These are phyloP conservation scores for Ceratocystis albifundus DNA, from an alignment of 2,329 filamentous ascomycete species.

Conservation along the genomic window DNA sequence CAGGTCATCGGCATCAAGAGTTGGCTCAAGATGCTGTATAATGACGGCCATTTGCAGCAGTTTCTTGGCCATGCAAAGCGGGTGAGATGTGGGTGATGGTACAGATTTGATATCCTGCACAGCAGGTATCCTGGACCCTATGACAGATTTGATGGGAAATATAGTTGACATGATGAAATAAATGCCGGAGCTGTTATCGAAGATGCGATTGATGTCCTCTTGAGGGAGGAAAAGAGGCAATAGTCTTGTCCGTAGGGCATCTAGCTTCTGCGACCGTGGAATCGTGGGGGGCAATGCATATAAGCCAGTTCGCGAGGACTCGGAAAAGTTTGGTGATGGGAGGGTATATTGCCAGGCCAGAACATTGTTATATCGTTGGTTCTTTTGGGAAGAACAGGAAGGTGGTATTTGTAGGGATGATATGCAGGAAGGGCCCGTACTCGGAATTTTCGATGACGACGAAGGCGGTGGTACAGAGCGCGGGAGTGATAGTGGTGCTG, in stretches of 20 bases:
- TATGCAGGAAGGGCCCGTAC: background rate
- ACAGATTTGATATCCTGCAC: constrained; percentile 29
- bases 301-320: constrained; percentile 2
- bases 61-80: constrained; percentile 37
- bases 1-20: constrained; percentile 28
- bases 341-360: constrained; percentile 18
- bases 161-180: constrained; percentile 29
- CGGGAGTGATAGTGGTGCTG: background rate
- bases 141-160: constrained; percentile 28
- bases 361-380: constrained; percentile 7
- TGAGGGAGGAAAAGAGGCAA: constrained; percentile 31
- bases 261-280: constrained; percentile 22
- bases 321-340: constrained; percentile 17
- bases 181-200: constrained; percentile 26
- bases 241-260: constrained; percentile 18
- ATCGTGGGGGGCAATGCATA: constrained; percentile 9
- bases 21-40: constrained; percentile 37
- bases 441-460: background rate
- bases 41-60: constrained; percentile 38
- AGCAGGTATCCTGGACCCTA: constrained; percentile 26
- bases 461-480: background rate
- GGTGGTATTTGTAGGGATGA: constrained; percentile 1
- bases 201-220: constrained; percentile 30
- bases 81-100: constrained; percentile 36
- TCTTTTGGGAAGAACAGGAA: background rate